Evolutionary conservation across 148 eudicot species (phyloP).

Genomic region (Suaeda aralocaspica): DNA sequence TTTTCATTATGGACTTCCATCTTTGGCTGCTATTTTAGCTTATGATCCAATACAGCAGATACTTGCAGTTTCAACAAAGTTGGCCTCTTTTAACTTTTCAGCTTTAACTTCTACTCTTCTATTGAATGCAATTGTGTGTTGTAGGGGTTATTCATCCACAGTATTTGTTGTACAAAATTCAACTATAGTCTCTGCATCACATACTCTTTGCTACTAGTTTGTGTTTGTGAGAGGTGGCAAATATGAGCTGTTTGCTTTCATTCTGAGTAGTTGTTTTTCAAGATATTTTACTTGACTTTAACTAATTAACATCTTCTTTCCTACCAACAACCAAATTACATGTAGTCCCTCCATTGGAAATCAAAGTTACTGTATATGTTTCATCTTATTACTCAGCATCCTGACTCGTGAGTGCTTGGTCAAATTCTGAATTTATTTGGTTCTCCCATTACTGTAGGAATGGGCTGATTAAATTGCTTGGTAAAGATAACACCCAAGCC

Average conservation of each 20-base stretch:
- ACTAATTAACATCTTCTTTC: background rate
- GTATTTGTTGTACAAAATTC: background rate
- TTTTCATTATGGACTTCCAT: conserved; percentile 87
- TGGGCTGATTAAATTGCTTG: conserved; percentile 76
- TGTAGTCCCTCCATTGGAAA: background rate
- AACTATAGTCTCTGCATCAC: background rate
- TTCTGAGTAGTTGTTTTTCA: background rate
- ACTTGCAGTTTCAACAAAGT: conserved; percentile 82
- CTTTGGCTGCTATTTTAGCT: conserved; percentile 53
- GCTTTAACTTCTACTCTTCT: background rate
- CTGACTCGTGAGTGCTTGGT: background rate
- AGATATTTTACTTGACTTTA: conserved; percentile 7
- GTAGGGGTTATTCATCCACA: background rate
- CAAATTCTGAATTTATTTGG: background rate
- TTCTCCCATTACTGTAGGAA: conserved; percentile 37
- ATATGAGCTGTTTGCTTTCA: background rate
- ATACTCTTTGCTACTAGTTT: background rate
- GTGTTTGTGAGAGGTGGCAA: background rate
- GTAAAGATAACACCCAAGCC: conserved; percentile 71
- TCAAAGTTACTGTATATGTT: no score
- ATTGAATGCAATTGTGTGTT: background rate
- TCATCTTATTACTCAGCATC: background rate
- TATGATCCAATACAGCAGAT: conserved; percentile 76
- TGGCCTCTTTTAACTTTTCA: conserved; percentile 17
- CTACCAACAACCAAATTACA: background rate